Conservation (phyloP, 768 basidiomycete species). For the Leccinum barrowsii region DNA sequence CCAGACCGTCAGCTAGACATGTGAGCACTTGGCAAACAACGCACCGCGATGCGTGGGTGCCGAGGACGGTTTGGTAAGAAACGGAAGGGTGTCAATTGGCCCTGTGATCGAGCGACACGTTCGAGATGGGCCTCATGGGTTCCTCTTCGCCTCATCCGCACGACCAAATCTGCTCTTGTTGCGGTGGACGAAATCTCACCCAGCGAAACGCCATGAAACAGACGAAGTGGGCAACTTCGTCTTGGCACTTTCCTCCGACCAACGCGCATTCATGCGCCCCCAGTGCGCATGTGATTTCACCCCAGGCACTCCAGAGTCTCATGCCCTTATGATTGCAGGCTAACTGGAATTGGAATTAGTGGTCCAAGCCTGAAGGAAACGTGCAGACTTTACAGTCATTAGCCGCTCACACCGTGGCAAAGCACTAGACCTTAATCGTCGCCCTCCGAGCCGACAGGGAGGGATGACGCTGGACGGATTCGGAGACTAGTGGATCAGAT, state of each 20-base stretch:
- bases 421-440: not conserved
- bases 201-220: not conserved
- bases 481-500: not conserved
- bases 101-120: constrained; percentile 6
- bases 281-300: constrained; percentile 3
- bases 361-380: not conserved
- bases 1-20: constrained; percentile 11
- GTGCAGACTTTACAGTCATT: not conserved
- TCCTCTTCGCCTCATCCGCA: not conserved
- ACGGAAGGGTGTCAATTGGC: not conserved
- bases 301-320: constrained; percentile 2
- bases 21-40: constrained; percentile 1
- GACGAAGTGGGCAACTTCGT: not conserved
- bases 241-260: not conserved
- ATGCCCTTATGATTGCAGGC: not conserved
- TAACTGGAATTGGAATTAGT: not conserved
- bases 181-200: not conserved
- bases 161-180: not conserved
- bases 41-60: constrained; percentile 10
- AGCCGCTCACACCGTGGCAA: not conserved
- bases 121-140: not conserved
- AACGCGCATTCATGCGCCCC: not conserved
- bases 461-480: not conserved
- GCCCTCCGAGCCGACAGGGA: not conserved
- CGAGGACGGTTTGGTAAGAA: not conserved